phyloP scores from a whole-genome alignment of 2,329 filamentous ascomycete genomes.

The Fusarium verrucosum region DNA sequence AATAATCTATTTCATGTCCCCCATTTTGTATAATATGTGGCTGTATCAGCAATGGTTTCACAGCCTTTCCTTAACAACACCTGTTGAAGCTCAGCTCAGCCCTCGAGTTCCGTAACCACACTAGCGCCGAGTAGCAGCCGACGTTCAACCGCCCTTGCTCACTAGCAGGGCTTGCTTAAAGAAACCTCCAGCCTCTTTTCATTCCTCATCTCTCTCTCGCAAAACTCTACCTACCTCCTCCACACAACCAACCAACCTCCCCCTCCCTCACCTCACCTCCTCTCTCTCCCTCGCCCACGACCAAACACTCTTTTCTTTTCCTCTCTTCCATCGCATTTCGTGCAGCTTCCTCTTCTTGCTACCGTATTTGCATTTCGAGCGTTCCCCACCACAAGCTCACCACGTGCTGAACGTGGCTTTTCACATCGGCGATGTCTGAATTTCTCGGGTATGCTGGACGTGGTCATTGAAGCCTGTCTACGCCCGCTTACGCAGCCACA shows the following conservation, averaged over 20 bases:
- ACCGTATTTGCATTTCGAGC: slow-evolving; percentile 36
- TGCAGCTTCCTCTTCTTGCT: slow-evolving; percentile 34
- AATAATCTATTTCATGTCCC: neutral
- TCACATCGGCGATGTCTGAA: slow-evolving; percentile 62
- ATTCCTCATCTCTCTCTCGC: slow-evolving; percentile 44
- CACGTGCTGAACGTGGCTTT: slow-evolving; percentile 55
- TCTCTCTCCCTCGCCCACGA: slow-evolving; percentile 20
- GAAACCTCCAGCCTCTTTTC: slow-evolving; percentile 45
- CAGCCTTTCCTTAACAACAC: neutral
- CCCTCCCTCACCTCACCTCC: slow-evolving; percentile 31
- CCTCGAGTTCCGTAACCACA: slow-evolving; percentile 18
- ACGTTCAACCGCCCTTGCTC: slow-evolving; percentile 31
- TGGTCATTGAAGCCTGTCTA: slow-evolving; percentile 43
- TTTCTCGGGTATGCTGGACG: slow-evolving; percentile 63
- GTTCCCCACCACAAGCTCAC: slow-evolving; percentile 44
- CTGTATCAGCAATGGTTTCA: neutral
- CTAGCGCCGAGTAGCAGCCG: slow-evolving; percentile 39
- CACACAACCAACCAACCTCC: slow-evolving; percentile 43
- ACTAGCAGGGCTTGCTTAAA: slow-evolving; percentile 40
- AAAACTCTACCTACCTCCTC: slow-evolving; percentile 48
- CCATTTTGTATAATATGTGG: neutral
- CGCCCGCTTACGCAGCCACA: slow-evolving; percentile 54
- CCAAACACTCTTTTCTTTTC: slow-evolving; percentile 9
- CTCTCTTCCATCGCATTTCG: slow-evolving; percentile 22
- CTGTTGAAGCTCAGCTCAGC: neutral